Evolutionary conservation across 2,329 filamentous ascomycete species (phyloP).

Genomic region (Penicillium oxalicum): DNA sequence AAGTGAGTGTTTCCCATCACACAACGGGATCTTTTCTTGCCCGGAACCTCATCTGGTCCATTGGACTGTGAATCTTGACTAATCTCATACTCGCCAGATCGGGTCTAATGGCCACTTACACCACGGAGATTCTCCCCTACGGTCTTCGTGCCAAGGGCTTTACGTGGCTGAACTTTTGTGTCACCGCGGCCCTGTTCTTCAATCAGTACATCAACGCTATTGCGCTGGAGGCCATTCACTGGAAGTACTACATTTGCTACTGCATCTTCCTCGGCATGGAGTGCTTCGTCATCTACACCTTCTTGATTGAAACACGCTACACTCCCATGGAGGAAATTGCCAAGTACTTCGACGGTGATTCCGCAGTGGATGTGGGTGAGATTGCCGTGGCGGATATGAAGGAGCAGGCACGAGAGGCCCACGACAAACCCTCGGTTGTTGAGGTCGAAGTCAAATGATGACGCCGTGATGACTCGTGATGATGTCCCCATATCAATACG

Average conservation of each 20-base stretch:
- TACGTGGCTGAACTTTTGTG: conserved; percentile 23
- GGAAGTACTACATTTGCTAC: conserved; percentile 33
- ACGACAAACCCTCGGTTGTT: neutral
- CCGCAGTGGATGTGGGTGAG: conserved; percentile 8
- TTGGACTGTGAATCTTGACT: too few species aligned
- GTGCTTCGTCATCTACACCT: conserved; percentile 28
- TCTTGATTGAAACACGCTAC: conserved; percentile 28
- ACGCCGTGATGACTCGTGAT: neutral
- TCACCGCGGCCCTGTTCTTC: conserved; percentile 23
- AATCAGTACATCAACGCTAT: conserved; percentile 23
- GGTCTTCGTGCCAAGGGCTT: conserved; percentile 43
- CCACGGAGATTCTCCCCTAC: conserved; percentile 43
- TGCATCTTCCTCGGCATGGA: conserved; percentile 25
- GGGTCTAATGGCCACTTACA: conserved; percentile 20
- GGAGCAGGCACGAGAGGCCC: conserved; percentile 5
- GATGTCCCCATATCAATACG: too few species aligned
- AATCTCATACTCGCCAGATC: too few species aligned
- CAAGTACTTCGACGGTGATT: conserved; percentile 18
- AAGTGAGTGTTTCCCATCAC: conserved; percentile 9
- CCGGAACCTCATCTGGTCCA: too few species aligned
- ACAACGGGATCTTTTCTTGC: too few species aligned
- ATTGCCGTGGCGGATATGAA: conserved; percentile 6
- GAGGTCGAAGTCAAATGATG: neutral
- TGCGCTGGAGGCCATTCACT: conserved; percentile 24
- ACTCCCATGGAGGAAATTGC: conserved; percentile 34